These are phyloP conservation scores for Ceratobasidium sp. DNA, from an alignment of 1,284 basidiomycete genomes.

Conservation along the genomic window DNA sequence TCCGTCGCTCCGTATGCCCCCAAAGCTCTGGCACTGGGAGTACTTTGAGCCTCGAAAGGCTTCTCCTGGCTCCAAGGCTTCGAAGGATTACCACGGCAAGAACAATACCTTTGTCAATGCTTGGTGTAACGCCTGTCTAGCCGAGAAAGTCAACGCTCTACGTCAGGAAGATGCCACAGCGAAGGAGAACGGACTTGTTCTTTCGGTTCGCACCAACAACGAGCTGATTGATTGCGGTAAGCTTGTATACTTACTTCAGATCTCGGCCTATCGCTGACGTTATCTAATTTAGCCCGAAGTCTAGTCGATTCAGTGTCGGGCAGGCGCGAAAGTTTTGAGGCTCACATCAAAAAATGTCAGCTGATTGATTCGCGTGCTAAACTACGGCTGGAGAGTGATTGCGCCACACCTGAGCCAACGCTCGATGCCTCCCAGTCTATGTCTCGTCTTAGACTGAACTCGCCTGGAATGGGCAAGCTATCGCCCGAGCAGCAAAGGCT, in stretches of 20 bases:
- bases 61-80: background rate
- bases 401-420: background rate
- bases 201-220: background rate
- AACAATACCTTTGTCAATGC: slow-evolving; percentile 7
- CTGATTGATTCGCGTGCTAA: slow-evolving; percentile 2
- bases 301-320: slow-evolving; percentile 2
- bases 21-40: slow-evolving; percentile 21
- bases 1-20: background rate
- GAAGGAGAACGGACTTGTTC: background rate
- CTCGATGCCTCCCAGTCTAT: background rate
- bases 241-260: background rate
- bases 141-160: background rate
- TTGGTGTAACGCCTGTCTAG: background rate
- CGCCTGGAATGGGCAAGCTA: background rate
- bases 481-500: background rate
- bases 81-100: slow-evolving; percentile 19
- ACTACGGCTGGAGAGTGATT: background rate
- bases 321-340: slow-evolving; percentile 11
- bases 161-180: background rate
- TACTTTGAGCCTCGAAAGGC: background rate
- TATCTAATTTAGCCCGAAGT: background rate
- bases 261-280: no score
- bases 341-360: background rate
- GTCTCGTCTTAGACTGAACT: background rate
- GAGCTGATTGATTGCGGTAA: slow-evolving; percentile 6